Evolutionary conservation across 345 rosid species (phyloP).

Genomic region (Arabidopsis suecica): DNA sequence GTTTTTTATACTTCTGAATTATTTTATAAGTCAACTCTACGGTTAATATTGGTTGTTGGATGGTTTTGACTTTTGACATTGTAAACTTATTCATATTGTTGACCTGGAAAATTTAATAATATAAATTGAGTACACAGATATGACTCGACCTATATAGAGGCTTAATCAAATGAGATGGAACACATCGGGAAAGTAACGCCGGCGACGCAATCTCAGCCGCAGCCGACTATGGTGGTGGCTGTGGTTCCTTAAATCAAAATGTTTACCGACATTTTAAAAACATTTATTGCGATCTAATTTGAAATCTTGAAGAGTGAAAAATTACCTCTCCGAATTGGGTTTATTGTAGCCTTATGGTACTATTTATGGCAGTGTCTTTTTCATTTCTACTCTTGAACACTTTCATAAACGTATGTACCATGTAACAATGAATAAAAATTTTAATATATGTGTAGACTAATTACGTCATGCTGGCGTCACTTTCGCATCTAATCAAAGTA

Average conservation of each 20-base stretch:
- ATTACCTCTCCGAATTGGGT: neutral
- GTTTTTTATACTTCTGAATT: neutral
- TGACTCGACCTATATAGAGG: neutral
- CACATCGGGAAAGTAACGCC: constrained; percentile 30
- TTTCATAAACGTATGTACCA: neutral
- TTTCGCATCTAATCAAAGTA: constrained; percentile 14
- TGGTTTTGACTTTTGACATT: constrained; percentile 18
- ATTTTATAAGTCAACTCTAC: neutral
- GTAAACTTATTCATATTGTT: neutral
- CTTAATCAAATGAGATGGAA: constrained; percentile 19
- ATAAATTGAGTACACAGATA: neutral
- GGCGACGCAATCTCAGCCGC: constrained; percentile 39
- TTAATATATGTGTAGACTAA: neutral
- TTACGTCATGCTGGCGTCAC: constrained; percentile 39
- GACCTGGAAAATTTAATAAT: neutral
- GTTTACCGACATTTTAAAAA: constrained; percentile 12
- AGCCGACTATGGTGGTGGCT: constrained; percentile 17
- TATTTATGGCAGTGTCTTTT: neutral
- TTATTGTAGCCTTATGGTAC: neutral
- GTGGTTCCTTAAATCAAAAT: constrained; percentile 23
- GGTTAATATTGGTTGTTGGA: neutral
- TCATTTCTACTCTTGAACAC: neutral
- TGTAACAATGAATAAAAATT: neutral
- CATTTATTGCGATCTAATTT: constrained; percentile 13
- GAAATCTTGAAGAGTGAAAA: constrained; percentile 9